These are phyloP conservation scores for Corinectria fuckeliana DNA, from an alignment of 2,329 filamentous ascomycete genomes.

Conservation along the genomic window DNA sequence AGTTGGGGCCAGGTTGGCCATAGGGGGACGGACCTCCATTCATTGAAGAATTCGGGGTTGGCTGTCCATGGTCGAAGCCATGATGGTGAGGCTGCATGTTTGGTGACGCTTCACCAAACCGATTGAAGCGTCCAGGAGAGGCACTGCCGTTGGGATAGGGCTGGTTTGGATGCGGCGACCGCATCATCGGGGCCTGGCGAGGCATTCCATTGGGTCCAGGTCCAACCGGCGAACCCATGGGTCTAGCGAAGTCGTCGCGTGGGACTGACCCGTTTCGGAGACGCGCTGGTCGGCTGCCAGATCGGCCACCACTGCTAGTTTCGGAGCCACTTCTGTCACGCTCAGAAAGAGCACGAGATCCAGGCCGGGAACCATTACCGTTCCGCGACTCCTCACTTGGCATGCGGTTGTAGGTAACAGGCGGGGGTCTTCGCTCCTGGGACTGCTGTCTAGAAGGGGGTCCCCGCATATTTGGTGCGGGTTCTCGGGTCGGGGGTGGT, in stretches of 20 bases:
- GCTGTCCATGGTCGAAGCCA: conserved; percentile 48
- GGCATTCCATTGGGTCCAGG: conserved; percentile 34
- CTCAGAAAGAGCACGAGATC: conserved; percentile 47
- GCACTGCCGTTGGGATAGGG: conserved; percentile 35
- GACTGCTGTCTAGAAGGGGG: conserved; percentile 47
- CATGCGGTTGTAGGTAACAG: conserved; percentile 52
- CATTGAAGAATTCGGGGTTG: conserved; percentile 53
- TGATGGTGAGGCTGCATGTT: conserved; percentile 24
- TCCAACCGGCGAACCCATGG: conserved; percentile 28
- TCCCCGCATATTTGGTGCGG: conserved; percentile 32
- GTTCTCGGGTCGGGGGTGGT: conserved; percentile 19
- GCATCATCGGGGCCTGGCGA: conserved; percentile 44
- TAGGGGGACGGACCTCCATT: conserved; percentile 26
- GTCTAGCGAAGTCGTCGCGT: conserved; percentile 46
- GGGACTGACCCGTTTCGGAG: conserved; percentile 47
- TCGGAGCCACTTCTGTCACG: conserved; percentile 64
- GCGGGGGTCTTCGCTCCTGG: conserved; percentile 53
- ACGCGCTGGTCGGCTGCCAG: conserved; percentile 48
- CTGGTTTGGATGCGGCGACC: conserved; percentile 56
- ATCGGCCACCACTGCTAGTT: conserved; percentile 53
- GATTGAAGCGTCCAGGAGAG: conserved; percentile 34
- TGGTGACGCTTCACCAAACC: conserved; percentile 23
- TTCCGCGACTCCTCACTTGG: conserved; percentile 52
- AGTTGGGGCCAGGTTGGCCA: conserved; percentile 18
- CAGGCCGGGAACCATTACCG: conserved; percentile 36